Conservation (phyloP, 1,284 basidiomycete genomes). For the Polyporus tsugae region DNA sequence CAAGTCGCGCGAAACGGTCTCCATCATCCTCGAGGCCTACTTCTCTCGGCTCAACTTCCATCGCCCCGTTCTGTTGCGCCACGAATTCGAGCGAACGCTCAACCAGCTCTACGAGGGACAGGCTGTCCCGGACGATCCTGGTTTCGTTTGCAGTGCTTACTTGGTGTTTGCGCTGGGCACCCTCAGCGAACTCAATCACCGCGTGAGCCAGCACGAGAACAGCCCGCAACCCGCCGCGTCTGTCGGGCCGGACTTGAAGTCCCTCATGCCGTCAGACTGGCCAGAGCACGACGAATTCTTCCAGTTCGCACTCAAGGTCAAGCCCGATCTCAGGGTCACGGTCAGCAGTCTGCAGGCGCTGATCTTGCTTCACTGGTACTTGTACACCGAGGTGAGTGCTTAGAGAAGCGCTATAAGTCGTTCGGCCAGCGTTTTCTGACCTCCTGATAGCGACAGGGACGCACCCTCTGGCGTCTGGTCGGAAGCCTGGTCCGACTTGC, state of each 20-base stretch:
- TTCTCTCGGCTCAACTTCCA: constrained; percentile 80
- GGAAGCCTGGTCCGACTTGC: constrained; percentile 81
- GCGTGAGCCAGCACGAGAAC: constrained; percentile 55
- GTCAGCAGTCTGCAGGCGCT: constrained; percentile 82
- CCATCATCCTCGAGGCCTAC: constrained; percentile 70
- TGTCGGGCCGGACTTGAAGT: constrained; percentile 22
- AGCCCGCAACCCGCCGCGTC: constrained; percentile 41
- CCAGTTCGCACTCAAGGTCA: constrained; percentile 75
- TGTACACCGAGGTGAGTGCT: constrained; percentile 78
- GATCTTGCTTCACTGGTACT: constrained; percentile 84
- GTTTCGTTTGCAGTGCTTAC: constrained; percentile 79
- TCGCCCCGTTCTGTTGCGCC: constrained; percentile 73
- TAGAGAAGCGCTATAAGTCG: constrained; percentile 16
- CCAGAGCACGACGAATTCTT: constrained; percentile 85
- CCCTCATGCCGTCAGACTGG: constrained; percentile 74
- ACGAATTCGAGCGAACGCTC: constrained; percentile 69
- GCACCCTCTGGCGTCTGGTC: constrained; percentile 84
- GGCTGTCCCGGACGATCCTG: constrained; percentile 67
- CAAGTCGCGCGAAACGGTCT: constrained; percentile 73
- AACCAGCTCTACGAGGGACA: constrained; percentile 69
- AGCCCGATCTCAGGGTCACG: constrained; percentile 81
- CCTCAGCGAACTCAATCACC: constrained; percentile 79
- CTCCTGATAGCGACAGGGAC: constrained; percentile 73
- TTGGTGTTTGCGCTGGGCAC: constrained; percentile 82
- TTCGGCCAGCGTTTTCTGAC: constrained; percentile 17